Evolutionary conservation across 2,329 filamentous ascomycete genomes (phyloP), one percentile per base, ranked within the genome.

Genomic region (Nemania sp.): DNA sequence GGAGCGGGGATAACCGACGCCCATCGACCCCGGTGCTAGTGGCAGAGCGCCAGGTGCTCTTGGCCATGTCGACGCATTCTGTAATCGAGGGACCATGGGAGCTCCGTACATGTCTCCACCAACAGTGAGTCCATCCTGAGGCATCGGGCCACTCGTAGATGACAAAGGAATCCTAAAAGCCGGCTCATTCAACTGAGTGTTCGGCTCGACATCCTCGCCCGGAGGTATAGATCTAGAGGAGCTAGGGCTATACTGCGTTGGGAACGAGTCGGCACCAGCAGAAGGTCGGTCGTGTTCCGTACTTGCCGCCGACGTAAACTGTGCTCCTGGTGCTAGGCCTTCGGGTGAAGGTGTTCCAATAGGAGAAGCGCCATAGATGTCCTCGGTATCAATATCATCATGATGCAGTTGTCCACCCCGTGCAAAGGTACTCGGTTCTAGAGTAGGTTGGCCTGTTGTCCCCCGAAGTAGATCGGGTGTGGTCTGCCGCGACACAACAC

Each of bases 21-120:
- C 58, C 20, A 73, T 67, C 20, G 73, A 69, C 57, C 69, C 62
- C 24, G 77, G 74, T 15, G 73, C 62, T 20, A 74, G 64, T 5
- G 73, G 59, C 27, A 67, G 56, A 24, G 64, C 73, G 38, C 77
- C 77, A 15, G 77, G 75, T 22, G 72, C 75, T 20, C 77, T 79
- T 26, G 86, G 85, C 86, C 86, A 88, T 8, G 85, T 87, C 69
- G 78, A 77, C 13, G 81, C 76, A 67, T 78, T 81, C 5, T 75
- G 74, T 45, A 81, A 72, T 22, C 75, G 72, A n/a, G 67, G 68
- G 32, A 73, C 56, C 26, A 61, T 49, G 20, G 75, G 74, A 38
- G 62, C 73, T 22, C 59, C 51, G 5, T 45, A 61, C 20, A 32
- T 35, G 22, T 60, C 66, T 26, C 54, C 49, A 18, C 10, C 22